These are phyloP conservation scores for Dendrobium huoshanense DNA, from an alignment of 106 monocot genomes.

Conservation along the genomic window DNA sequence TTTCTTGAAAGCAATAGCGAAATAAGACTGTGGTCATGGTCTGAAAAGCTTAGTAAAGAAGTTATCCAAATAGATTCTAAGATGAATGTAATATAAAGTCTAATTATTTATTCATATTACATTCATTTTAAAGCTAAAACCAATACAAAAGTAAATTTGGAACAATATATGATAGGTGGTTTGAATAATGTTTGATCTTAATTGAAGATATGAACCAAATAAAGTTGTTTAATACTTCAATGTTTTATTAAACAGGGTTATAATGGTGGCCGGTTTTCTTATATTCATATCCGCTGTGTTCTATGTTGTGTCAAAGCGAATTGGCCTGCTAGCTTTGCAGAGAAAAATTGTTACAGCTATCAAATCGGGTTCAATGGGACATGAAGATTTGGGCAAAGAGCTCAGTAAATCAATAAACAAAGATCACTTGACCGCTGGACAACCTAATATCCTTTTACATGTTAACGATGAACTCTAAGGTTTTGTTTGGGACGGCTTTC, in stretches of 20 bases:
- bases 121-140: background rate
- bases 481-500: no score
- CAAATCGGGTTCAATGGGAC: conserved; percentile 25
- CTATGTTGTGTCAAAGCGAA: conserved; percentile 40
- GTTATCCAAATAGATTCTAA: no score
- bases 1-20: no score
- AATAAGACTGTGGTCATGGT: no score
- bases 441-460: background rate
- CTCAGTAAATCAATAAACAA: background rate
- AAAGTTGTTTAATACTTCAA: background rate
- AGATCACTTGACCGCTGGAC: background rate
- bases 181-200: background rate
- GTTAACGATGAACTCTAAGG: conserved; percentile 3
- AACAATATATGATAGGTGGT: no score
- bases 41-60: no score
- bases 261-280: conserved; percentile 16
- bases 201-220: background rate
- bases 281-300: conserved; percentile 19
- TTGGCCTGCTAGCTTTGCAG: conserved; percentile 39
- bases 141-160: background rate
- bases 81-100: no score
- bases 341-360: conserved; percentile 37
- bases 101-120: no score
- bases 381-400: background rate
- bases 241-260: conserved; percentile 14